Percentiles rank a stretch among this genome's conserved stretches.
These are phyloP conservation scores for Hura crepitans DNA, from an alignment of 441 rosid species.

Conservation along the genomic window DNA sequence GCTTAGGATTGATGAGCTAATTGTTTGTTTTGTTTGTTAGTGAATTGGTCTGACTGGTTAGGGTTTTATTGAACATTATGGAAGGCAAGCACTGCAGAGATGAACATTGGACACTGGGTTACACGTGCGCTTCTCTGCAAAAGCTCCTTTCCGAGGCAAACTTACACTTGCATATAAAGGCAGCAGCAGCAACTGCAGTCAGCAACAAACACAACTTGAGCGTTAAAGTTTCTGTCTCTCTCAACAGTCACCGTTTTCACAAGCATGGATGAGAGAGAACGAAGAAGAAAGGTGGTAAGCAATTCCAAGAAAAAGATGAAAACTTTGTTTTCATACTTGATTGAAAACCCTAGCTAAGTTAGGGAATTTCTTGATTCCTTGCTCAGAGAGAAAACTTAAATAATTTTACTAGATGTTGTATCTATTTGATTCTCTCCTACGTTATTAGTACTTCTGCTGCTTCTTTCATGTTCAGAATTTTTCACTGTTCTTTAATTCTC, in stretches of 20 bases:
- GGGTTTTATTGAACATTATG: slow-evolving; percentile 28
- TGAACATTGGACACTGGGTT: slow-evolving; percentile 38
- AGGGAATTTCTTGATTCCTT: no score
- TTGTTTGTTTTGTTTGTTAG: slow-evolving; percentile 3
- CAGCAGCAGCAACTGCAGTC: slow-evolving; percentile 4
- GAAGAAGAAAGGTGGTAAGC: slow-evolving; percentile 22
- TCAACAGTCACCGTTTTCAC: no score
- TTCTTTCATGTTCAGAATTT: neutral
- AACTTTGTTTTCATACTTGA: neutral
- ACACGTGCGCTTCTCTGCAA: slow-evolving; percentile 49
- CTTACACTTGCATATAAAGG: slow-evolving; percentile 24
- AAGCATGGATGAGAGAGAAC: slow-evolving; percentile 18
- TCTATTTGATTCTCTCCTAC: neutral
- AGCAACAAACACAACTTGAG: slow-evolving; percentile 27
- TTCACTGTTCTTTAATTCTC: neutral
- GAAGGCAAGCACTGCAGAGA: slow-evolving; percentile 27
- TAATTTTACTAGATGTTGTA: no score
- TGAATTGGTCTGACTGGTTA: slow-evolving; percentile 22
- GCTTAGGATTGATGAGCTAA: slow-evolving; percentile 30
- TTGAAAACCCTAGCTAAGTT: slow-evolving; percentile 15
- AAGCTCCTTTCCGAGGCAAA: slow-evolving; percentile 47
- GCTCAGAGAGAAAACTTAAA: no score
- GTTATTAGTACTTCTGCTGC: neutral
- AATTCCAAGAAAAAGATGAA: neutral
- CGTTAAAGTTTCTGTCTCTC: slow-evolving; percentile 16